Conservation (phyloP, 2,329 filamentous ascomycete species). For the Ascochyta lentis region DNA sequence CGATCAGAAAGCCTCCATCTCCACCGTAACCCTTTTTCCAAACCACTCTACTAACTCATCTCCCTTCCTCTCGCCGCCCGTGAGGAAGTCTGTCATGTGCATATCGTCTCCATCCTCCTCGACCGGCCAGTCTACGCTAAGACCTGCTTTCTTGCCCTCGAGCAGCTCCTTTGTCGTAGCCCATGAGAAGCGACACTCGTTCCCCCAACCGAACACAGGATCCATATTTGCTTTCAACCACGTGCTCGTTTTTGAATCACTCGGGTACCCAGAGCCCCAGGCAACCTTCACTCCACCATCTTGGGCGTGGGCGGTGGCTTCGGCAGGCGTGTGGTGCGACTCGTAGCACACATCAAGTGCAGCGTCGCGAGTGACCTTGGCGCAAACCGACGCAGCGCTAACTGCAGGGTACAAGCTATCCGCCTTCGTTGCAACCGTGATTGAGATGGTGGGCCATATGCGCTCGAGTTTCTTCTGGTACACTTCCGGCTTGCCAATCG, state of each 20-base stretch:
- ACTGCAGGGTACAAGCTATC: slow-evolving; percentile 93
- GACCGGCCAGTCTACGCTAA: slow-evolving; percentile 85
- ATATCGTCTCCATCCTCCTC: slow-evolving; percentile 72
- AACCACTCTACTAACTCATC: slow-evolving; percentile 84
- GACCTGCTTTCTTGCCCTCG: slow-evolving; percentile 71
- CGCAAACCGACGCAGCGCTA: slow-evolving; percentile 90
- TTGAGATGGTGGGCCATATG: slow-evolving; percentile 73
- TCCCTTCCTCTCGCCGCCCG: slow-evolving; percentile 53
- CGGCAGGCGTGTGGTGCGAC: slow-evolving; percentile 48
- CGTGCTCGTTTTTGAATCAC: slow-evolving; percentile 76
- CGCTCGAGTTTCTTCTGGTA: slow-evolving; percentile 87
- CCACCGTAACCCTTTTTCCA: slow-evolving; percentile 72
- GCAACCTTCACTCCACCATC: slow-evolving; percentile 50
- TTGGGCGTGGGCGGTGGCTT: slow-evolving; percentile 35
- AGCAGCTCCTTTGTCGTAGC: slow-evolving; percentile 93
- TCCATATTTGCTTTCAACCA: slow-evolving; percentile 92
- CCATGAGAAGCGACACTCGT: slow-evolving; percentile 94
- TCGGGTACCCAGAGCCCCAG: slow-evolving; percentile 96
- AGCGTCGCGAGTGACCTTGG: slow-evolving; percentile 93
- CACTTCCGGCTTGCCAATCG: slow-evolving; percentile 79
- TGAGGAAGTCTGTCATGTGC: slow-evolving; percentile 79
- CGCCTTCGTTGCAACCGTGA: slow-evolving; percentile 72
- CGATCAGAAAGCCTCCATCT: slow-evolving; percentile 73
- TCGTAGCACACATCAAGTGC: slow-evolving; percentile 82
- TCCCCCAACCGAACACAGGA: slow-evolving; percentile 92